Percentiles rank a stretch among this genome's conserved stretches.
These are phyloP conservation scores for Trypanosoma avium DNA, from an alignment of 208 protist genomes.

Conservation along the genomic window DNA sequence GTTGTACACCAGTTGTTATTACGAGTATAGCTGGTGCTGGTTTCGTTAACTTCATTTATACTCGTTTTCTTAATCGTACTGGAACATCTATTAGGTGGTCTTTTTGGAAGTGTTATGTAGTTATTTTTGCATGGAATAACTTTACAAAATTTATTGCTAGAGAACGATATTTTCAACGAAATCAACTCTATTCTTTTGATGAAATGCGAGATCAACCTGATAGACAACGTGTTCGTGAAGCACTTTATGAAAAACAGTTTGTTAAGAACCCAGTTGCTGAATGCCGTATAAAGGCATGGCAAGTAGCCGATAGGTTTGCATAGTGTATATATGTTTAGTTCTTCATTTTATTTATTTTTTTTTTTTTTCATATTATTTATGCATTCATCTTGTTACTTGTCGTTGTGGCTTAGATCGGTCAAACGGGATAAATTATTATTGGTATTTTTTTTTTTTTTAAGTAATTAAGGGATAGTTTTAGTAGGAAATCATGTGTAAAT, in stretches of 20 bases:
- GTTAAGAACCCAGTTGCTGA: slow-evolving; percentile 83
- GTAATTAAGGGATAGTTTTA: no score
- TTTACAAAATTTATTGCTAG: slow-evolving; percentile 81
- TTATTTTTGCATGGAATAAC: slow-evolving; percentile 81
- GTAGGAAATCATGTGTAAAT: no score
- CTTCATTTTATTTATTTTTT: not conserved
- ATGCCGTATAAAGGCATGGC: slow-evolving; percentile 88
- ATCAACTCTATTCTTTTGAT: slow-evolving; percentile 83
- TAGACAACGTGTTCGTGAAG: slow-evolving; percentile 80
- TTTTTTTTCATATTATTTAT: not conserved
- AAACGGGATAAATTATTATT: no score
- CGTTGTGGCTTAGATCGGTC: no score
- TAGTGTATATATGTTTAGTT: slow-evolving; percentile 25
- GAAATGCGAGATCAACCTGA: slow-evolving; percentile 84
- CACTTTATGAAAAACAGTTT: slow-evolving; percentile 86
- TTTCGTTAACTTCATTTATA: slow-evolving; percentile 81
- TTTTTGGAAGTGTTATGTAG: slow-evolving; percentile 71
- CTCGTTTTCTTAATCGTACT: slow-evolving; percentile 66
- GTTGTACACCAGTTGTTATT: slow-evolving; percentile 74
- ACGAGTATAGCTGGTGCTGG: slow-evolving; percentile 70
- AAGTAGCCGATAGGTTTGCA: slow-evolving; percentile 83
- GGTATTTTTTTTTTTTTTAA: not conserved
- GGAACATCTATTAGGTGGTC: slow-evolving; percentile 77
- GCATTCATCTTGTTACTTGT: no score
- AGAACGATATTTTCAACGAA: slow-evolving; percentile 86